Base-by-base conservation (phyloP, 2,329 filamentous ascomycete genomes). In the Beauveria caledonica region DNA sequence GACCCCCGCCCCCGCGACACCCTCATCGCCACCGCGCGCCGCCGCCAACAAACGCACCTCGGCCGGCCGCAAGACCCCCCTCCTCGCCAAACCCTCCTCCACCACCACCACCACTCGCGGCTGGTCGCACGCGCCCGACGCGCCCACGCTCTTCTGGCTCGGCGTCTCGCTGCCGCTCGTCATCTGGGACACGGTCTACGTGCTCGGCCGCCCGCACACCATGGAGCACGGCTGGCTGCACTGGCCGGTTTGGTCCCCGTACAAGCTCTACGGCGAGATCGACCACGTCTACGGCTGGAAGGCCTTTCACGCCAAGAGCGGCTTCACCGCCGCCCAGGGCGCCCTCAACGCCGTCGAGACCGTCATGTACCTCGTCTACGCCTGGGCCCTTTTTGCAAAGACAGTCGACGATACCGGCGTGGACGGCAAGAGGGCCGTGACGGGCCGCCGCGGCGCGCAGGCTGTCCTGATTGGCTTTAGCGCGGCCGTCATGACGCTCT, bases 231-330 rank as follows among this genome's bases (percentile, higher is more conserved):
- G 91, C 17, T 74, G 73, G 51, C 77, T 88, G 57, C 89, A 95
- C 76, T 78, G 75, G 76, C 88, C 89, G 1, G 67, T 96, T 46
- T 96, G 84, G 82, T 76, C 75, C 33, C 90, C 89, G 0, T 96
- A 96, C 75, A 84, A 82, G 68, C 83, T 95, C 1, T 96, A 96
- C 76, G 89, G 87, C 61, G 77, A 80, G 55, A 78, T 96, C 65
- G 92, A 96, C 74, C 79, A 92, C 72, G 79, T 93, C 36, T 96
- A 96, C 76, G 90, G 91, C 45, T 87, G 82, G 78, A 86, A 87
- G 67, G 86, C 88, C 4, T 90, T 82, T 71, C 75, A 89, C 63
- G 78, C 78, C 17, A 72, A 79, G 23, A 85, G 86, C 69, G 90
- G 91, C 40, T 96, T 95, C 74, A 89, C 89, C 0, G 83, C 80